phyloP scores from a whole-genome alignment of 345 rosid species.

The Combretum micranthum region DNA sequence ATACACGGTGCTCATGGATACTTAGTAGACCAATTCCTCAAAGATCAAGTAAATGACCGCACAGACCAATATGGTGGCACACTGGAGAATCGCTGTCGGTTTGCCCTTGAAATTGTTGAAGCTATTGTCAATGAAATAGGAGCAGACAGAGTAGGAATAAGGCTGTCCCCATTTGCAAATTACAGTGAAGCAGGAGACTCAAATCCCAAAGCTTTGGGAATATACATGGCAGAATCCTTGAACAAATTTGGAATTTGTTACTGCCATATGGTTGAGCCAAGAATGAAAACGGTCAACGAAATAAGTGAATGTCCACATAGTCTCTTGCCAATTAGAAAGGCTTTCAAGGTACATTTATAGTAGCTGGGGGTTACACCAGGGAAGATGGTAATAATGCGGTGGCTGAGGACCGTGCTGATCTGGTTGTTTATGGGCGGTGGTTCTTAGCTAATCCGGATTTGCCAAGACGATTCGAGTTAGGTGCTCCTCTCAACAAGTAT shows the following conservation, averaged over 20 bases:
- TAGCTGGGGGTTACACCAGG: constrained; percentile 62
- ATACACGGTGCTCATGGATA: constrained; percentile 73
- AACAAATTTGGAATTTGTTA: constrained; percentile 53
- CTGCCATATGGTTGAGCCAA: constrained; percentile 67
- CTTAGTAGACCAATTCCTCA: constrained; percentile 59
- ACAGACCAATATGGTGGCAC: too few relatives aligned
- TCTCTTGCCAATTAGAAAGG: constrained; percentile 52
- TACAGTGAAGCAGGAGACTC: constrained; percentile 55
- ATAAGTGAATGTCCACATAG: constrained; percentile 19
- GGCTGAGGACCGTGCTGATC: too few relatives aligned
- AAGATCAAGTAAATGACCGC: too few relatives aligned
- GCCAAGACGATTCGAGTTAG: constrained; percentile 51
- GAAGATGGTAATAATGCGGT: too few relatives aligned
- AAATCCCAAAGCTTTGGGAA: constrained; percentile 47
- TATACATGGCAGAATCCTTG: constrained; percentile 52
- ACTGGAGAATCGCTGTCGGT: too few relatives aligned
- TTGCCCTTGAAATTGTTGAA: too few relatives aligned
- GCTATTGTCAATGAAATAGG: too few relatives aligned
- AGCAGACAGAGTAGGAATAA: too few relatives aligned
- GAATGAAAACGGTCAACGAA: constrained; percentile 34
- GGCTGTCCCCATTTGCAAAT: constrained; percentile 48
- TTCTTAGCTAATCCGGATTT: too few relatives aligned
- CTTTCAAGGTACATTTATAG: constrained; percentile 54
- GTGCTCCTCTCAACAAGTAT: constrained; percentile 51
- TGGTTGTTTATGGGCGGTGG: too few relatives aligned